Conservation (phyloP, 176 grass and related monocot species). For the Paspalum notatum region DNA sequence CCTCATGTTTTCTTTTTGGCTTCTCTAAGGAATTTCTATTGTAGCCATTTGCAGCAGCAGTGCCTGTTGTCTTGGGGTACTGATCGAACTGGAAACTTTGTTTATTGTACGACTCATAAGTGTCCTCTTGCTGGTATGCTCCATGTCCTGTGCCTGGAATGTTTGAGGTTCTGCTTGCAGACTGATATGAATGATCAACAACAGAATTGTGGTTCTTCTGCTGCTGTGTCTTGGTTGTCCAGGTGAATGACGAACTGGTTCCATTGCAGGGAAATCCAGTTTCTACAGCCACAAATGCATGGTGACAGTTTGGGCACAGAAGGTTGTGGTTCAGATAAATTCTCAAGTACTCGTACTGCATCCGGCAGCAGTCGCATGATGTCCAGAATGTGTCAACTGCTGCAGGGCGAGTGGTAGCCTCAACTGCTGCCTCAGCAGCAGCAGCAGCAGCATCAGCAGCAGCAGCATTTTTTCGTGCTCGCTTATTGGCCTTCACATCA, state of each 20-base stretch:
- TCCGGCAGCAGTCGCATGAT: constrained; percentile 72
- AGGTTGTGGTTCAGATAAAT: constrained; percentile 83
- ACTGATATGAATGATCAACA: constrained; percentile 41
- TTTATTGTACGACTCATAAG: constrained; percentile 64
- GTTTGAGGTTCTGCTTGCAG: constrained; percentile 31
- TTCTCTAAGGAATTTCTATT: constrained; percentile 23
- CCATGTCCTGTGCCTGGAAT: constrained; percentile 36
- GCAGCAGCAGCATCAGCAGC: constrained; percentile 1
- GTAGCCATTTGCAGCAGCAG: constrained; percentile 37
- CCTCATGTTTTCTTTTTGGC: constrained; percentile 58
- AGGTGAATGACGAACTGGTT: constrained; percentile 49
- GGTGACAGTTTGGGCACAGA: constrained; percentile 74
- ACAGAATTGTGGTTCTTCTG: constrained; percentile 39
- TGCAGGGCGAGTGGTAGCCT: constrained; percentile 31
- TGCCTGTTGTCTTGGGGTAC: constrained; percentile 36
- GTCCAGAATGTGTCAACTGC: constrained; percentile 69
- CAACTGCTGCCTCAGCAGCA: constrained; percentile 11
- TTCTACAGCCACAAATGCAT: constrained; percentile 72
- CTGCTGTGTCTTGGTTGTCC: constrained; percentile 40
- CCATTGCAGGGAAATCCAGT: constrained; percentile 58
- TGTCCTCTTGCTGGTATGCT: constrained; percentile 46
- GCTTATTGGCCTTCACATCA: constrained; percentile 43
- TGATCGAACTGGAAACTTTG: constrained; percentile 65
- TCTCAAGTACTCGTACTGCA: constrained; percentile 83
- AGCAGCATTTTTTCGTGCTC: constrained; percentile 42